Percentiles rank a stretch among this genome's conserved stretches.
These are phyloP conservation scores for Quercus tomentella DNA, from an alignment of 331 rosid species.

Conservation along the genomic window DNA sequence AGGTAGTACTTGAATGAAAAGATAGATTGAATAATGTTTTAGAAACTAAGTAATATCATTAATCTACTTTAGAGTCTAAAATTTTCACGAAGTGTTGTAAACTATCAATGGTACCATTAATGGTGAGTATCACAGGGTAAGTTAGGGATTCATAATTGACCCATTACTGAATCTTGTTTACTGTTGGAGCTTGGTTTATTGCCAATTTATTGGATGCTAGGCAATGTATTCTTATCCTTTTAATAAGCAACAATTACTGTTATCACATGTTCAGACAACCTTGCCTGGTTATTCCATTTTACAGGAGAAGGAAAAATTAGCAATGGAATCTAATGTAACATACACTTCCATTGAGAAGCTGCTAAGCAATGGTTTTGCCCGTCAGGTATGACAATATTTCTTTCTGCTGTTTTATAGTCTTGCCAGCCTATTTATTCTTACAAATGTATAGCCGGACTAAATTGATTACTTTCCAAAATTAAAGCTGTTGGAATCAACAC, in stretches of 20 bases:
- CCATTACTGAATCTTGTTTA: not conserved
- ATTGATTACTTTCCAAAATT: not conserved
- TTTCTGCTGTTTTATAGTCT: not conserved
- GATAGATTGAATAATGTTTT: not conserved
- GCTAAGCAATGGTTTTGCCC: conserved; percentile 69
- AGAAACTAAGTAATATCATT: not conserved
- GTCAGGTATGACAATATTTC: conserved; percentile 48
- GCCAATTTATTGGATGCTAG: not conserved
- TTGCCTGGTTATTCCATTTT: conserved; percentile 17
- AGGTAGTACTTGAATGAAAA: not conserved
- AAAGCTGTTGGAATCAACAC: conserved; percentile 73
- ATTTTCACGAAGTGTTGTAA: not conserved
- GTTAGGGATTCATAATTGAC: not conserved
- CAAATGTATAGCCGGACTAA: conserved; percentile 18
- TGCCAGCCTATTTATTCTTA: not conserved
- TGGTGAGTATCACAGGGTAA: not conserved
- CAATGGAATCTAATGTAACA: conserved; percentile 29
- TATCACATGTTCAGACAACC: not conserved
- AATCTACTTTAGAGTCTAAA: not conserved
- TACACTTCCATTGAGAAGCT: conserved; percentile 60
- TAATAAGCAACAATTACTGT: not conserved
- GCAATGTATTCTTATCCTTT: not conserved
- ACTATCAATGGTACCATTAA: not conserved
- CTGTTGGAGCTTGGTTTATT: not conserved
- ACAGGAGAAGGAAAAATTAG: conserved; percentile 51